phyloP scores from a whole-genome alignment of 108 stramenopile species.

The Pseudonitzschia multiseries region DNA sequence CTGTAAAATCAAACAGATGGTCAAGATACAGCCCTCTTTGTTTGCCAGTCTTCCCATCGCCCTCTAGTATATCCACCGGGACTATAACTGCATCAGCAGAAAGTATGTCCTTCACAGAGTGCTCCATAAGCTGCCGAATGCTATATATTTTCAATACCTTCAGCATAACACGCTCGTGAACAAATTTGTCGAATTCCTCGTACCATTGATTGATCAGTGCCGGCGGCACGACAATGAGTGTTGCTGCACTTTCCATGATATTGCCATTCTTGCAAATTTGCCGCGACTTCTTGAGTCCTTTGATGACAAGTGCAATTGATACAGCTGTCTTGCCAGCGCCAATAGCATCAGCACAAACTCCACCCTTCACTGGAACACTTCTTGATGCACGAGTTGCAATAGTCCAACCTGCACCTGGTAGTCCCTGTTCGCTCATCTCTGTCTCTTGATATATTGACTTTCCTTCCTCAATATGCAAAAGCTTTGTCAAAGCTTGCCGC shows the following conservation, averaged over 20 bases:
- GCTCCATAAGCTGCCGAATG: constrained; percentile 28
- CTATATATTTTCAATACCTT: constrained; percentile 55
- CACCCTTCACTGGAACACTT: constrained; percentile 43
- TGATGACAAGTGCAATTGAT: constrained; percentile 68
- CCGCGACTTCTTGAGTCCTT: constrained; percentile 40
- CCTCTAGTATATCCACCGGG: constrained; percentile 64
- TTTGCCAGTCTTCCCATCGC: constrained; percentile 11
- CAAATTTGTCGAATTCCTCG: constrained; percentile 60
- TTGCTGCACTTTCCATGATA: too few relatives aligned
- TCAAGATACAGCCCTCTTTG: constrained; percentile 31
- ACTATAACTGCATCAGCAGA: constrained; percentile 60
- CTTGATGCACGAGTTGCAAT: constrained; percentile 52
- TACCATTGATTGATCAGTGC: constrained; percentile 69
- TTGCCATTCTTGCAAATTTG: too few relatives aligned
- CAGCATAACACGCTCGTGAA: constrained; percentile 11
- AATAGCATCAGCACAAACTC: constrained; percentile 78
- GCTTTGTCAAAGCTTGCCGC: constrained; percentile 63
- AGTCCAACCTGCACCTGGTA: constrained; percentile 68
- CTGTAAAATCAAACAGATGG: constrained; percentile 36
- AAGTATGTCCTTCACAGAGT: constrained; percentile 40
- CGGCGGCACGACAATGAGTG: background rate
- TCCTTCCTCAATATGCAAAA: constrained; percentile 59
- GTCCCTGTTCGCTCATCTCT: constrained; percentile 57
- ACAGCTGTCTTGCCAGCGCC: constrained; percentile 83
- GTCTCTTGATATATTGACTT: constrained; percentile 49